Percentiles rank a stretch among this genome's conserved stretches.
Evolutionary conservation across 192 early-diverging fungal genomes (phyloP).

Genomic region (Coemansia sp.): DNA sequence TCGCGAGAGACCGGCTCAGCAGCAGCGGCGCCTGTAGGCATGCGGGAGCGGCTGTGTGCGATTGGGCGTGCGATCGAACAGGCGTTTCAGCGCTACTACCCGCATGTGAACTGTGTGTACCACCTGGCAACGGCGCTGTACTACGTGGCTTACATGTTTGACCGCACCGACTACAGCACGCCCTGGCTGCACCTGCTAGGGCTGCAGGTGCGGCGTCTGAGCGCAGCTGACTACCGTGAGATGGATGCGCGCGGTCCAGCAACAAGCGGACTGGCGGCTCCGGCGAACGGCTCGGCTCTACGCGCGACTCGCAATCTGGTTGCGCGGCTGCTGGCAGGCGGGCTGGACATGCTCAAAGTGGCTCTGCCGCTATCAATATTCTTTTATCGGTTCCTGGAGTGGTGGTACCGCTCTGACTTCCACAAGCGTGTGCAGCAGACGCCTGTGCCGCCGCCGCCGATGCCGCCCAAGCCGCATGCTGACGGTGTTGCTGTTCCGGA

Average conservation of each 20-base stretch:
- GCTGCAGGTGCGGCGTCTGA: constrained; percentile 77
- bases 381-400: constrained; percentile 92
- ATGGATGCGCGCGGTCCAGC: constrained; percentile 48
- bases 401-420: constrained; percentile 92
- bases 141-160: constrained; percentile 82
- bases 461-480: constrained; percentile 69
- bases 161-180: constrained; percentile 75
- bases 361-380: constrained; percentile 87
- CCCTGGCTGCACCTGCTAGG: constrained; percentile 84
- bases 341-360: constrained; percentile 72
- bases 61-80: constrained; percentile 20
- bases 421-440: constrained; percentile 55
- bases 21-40: neutral
- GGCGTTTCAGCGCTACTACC: constrained; percentile 64
- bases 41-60: constrained; percentile 8
- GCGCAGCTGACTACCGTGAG: constrained; percentile 68
- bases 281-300: constrained; percentile 42
- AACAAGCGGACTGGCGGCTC: constrained; percentile 42
- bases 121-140: constrained; percentile 65
- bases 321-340: constrained; percentile 49
- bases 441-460: constrained; percentile 73
- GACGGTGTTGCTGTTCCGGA: constrained; percentile 73
- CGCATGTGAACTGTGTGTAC: constrained; percentile 71
- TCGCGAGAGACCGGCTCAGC: neutral
- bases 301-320: constrained; percentile 50